Conservation (phyloP, 345 rosid genomes). For the Punica granatum region DNA sequence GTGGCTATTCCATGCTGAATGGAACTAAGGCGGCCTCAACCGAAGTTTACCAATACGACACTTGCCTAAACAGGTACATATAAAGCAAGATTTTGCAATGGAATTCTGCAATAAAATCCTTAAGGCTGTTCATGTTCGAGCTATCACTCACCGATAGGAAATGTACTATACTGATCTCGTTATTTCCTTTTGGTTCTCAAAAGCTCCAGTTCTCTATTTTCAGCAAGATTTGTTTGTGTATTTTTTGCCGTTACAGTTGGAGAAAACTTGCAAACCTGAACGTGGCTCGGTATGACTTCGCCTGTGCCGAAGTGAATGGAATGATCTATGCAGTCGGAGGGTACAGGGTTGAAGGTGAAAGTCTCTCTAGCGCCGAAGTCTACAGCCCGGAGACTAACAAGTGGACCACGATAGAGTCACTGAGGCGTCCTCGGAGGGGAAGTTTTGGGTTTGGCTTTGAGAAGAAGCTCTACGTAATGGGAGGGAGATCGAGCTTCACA, state of each 20-base stretch:
- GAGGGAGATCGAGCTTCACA: conserved; percentile 92
- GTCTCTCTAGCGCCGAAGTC: conserved; percentile 71
- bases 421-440: conserved; percentile 82
- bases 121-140: neutral
- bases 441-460: conserved; percentile 71
- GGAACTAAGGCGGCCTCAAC: conserved; percentile 48
- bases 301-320: conserved; percentile 84
- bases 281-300: conserved; percentile 73
- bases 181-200: no score
- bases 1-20: conserved; percentile 46
- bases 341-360: conserved; percentile 51
- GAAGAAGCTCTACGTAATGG: conserved; percentile 82
- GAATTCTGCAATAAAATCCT: neutral
- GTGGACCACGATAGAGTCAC: conserved; percentile 65
- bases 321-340: conserved; percentile 86
- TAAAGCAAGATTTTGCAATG: neutral
- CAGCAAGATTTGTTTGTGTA: neutral
- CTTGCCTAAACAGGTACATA: conserved; percentile 78
- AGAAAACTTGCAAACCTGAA: conserved; percentile 66
- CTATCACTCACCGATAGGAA: neutral
- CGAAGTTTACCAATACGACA: conserved; percentile 71
- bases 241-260: conserved; percentile 47
- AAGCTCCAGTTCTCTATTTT: no score
- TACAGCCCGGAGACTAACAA: conserved; percentile 51
- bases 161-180: no score